Evolutionary conservation across 2,329 filamentous ascomycete species (phyloP).

Genomic region (Clonostachys byssicola): DNA sequence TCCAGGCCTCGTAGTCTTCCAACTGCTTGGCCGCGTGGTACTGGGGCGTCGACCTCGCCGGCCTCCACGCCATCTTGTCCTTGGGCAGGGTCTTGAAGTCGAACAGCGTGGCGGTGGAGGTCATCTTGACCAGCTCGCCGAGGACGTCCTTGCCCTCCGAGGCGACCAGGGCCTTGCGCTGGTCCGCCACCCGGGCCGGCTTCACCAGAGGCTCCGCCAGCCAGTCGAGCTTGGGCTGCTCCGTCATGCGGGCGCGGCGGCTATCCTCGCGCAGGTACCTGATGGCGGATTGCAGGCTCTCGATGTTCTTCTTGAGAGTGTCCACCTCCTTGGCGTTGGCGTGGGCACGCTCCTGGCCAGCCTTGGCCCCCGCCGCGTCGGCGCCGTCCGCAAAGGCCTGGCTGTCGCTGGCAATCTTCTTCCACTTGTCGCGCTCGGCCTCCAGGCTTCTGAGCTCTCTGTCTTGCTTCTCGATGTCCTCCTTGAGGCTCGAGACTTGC

Average conservation of each 20-base stretch:
- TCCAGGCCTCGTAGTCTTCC: conserved; percentile 63
- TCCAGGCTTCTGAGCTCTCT: conserved; percentile 62
- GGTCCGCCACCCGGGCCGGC: conserved; percentile 35
- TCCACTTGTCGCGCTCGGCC: conserved; percentile 65
- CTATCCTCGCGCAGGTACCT: conserved; percentile 67
- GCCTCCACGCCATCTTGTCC: conserved; percentile 63
- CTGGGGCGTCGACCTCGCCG: conserved; percentile 57
- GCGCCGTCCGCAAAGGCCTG: conserved; percentile 48
- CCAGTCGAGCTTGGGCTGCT: conserved; percentile 57
- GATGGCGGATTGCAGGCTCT: conserved; percentile 58
- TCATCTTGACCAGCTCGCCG: conserved; percentile 60
- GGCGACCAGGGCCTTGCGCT: conserved; percentile 45
- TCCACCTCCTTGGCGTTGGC: conserved; percentile 72
- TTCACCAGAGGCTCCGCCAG: conserved; percentile 53
- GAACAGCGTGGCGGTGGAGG: conserved; percentile 49
- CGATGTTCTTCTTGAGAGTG: conserved; percentile 64
- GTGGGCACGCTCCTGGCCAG: conserved; percentile 62
- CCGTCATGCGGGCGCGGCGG: conserved; percentile 52
- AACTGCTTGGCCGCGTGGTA: conserved; percentile 62
- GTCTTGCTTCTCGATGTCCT: conserved; percentile 64
- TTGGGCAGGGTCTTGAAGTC: conserved; percentile 53
- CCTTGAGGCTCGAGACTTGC: conserved; percentile 48
- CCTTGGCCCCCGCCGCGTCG: conserved; percentile 46
- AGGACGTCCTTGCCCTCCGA: conserved; percentile 62
- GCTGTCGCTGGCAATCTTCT: conserved; percentile 63